Base-by-base conservation (phyloP, 352 stramenopile genomes). In the Phytophthora vignae region DNA sequence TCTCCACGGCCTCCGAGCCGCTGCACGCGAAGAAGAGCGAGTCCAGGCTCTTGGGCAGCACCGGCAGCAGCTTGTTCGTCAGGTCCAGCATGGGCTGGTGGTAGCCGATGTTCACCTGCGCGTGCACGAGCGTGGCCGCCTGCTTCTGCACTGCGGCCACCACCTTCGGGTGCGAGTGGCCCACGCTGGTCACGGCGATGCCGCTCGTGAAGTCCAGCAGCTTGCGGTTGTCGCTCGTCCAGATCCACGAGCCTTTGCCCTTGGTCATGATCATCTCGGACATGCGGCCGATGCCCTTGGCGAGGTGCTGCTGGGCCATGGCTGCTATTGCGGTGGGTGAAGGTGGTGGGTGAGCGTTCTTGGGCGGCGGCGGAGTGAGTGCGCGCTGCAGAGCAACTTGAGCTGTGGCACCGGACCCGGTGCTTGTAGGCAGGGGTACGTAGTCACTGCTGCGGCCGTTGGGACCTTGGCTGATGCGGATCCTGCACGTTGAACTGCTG, bases 1-100 rank as follows among this genome's bases (percentile, higher is more conserved):
- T 97, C 76, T 98, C 95, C 4, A 98, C 81, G 7, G 92, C 94
- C 72, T 98, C 95, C n/a, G 94, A 96, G 25, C 94, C 94, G 61
- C 87, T 91, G 69, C 87, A 97, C 29, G 93, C 91, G 72, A 98
- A 97, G 76, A 97, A 97, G 66, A 98, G 85, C 78, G 88, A 93
- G 76, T 97, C 88, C 12, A 97, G 80, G 0, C 79, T 82, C 75
- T 90, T 87, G n/a, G 88, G 90, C 61, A 96, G 69, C 61, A 92
- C 70, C 8, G 90, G 84, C 60, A 93, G 74, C 58, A 98, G 75
- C 49, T 85, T 78, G 48, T 97, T 77, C 44, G 83, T 94, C 69
- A 98, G 85, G 74, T 98, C 87, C 48, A 98, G 82, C 90, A 98
- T 97, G 19, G 85, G 88, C 71, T 96, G 88, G 81, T 98, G 90